Conservation (phyloP, 805 yeast species). For the Schwanniomyces polymorphus region DNA sequence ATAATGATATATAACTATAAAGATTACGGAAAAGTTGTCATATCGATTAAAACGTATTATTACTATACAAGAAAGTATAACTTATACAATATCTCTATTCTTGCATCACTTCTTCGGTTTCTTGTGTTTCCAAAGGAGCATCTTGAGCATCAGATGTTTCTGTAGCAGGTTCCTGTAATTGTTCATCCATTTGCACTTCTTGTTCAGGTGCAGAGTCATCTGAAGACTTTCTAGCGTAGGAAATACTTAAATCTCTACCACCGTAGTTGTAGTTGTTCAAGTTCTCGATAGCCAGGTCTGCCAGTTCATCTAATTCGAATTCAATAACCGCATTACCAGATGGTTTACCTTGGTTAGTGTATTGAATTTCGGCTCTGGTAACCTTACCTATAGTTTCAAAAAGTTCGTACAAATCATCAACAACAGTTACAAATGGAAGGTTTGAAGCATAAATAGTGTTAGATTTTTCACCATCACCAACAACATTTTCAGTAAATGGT, state of each 20-base stretch:
- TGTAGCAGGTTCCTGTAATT: conserved; percentile 1
- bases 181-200: not conserved
- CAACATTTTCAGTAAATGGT: conserved; percentile 66
- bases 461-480: conserved; percentile 55
- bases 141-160: not conserved
- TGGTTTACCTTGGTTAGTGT: conserved; percentile 60
- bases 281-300: conserved; percentile 72
- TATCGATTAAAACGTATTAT: not conserved
- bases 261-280: conserved; percentile 84
- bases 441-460: conserved; percentile 64
- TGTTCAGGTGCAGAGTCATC: not conserved
- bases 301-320: conserved; percentile 64
- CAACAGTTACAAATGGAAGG: conserved; percentile 87
- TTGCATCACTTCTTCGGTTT: not conserved
- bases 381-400: conserved; percentile 84
- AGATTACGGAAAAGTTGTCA: not conserved
- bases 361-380: conserved; percentile 72
- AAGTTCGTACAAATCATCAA: conserved; percentile 78
- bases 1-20: not conserved
- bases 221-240: conserved; percentile 53
- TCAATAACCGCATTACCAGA: conserved; percentile 85
- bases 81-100: not conserved
- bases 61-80: not conserved
- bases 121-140: not conserved
- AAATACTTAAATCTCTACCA: conserved; percentile 65